Percentiles rank a stretch among this genome's conserved stretches.
These are phyloP conservation scores for Combretum micranthum DNA, from an alignment of 345 rosid species.

Conservation along the genomic window DNA sequence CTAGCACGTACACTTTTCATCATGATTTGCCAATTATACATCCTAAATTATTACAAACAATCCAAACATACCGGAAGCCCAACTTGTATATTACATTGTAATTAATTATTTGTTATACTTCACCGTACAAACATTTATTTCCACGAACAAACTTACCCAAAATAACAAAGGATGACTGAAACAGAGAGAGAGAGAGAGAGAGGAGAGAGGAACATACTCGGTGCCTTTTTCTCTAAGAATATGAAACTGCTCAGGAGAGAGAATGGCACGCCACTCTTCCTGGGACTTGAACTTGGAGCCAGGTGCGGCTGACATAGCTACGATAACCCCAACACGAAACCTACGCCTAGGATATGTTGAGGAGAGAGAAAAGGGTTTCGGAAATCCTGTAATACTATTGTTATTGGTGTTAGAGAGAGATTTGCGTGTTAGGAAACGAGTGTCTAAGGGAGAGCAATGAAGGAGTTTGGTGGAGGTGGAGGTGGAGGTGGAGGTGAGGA, in stretches of 20 bases:
- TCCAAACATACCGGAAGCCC: too few species aligned
- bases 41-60: too few species aligned
- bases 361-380: constrained; percentile 10
- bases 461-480: constrained; percentile 11
- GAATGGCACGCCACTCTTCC: constrained; percentile 84
- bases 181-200: too few species aligned
- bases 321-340: constrained; percentile 38
- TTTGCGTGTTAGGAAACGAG: constrained; percentile 10
- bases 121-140: too few species aligned
- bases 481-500: constrained; percentile 11
- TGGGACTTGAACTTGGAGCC: constrained; percentile 67
- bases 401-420: not conserved
- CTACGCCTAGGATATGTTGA: constrained; percentile 24
- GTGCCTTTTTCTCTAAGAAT: constrained; percentile 84
- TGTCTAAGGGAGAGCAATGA: not conserved
- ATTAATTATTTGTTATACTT: too few species aligned
- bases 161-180: too few species aligned
- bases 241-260: constrained; percentile 80
- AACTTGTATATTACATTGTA: too few species aligned
- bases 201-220: constrained; percentile 39
- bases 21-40: too few species aligned
- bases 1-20: too few species aligned
- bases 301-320: constrained; percentile 47
- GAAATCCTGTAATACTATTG: too few species aligned
- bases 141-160: too few species aligned